Conservation (phyloP, 495 filamentous ascomycete genomes). For the Trypethelium eluteriae region DNA sequence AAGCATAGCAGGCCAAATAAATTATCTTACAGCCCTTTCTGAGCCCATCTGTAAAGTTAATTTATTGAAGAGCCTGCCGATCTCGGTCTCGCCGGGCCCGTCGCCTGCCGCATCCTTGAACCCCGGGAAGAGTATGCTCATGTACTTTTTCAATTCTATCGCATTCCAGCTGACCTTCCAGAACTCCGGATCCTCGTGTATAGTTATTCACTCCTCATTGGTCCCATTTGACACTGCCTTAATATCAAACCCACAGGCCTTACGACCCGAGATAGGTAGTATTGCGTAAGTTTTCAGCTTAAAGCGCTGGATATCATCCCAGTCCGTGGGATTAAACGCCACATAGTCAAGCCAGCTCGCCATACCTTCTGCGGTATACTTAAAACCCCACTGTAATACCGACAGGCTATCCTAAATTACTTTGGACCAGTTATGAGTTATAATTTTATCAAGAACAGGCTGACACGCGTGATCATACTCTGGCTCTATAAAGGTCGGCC, state of each 20-base stretch:
- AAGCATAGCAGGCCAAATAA: neutral
- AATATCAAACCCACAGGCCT: neutral
- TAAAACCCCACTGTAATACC: conserved; percentile 8
- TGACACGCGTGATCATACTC: neutral
- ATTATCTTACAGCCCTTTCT: neutral
- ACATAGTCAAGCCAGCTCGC: conserved; percentile 29
- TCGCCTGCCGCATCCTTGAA: neutral
- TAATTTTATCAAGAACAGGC: conserved; percentile 22
- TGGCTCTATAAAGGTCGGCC: neutral
- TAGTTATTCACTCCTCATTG: neutral
- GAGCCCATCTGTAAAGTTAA: neutral
- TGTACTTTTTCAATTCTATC: neutral
- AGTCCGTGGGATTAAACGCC: conserved; percentile 16
- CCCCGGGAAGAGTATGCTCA: neutral
- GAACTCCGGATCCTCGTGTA: neutral
- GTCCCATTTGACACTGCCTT: neutral
- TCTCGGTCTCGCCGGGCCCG: neutral
- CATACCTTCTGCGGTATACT: conserved; percentile 22
- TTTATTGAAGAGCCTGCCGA: neutral
- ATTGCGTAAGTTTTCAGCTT: conserved; percentile 29
- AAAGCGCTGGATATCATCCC: conserved; percentile 24
- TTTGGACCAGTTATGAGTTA: conserved; percentile 19
- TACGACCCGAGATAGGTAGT: conserved; percentile 22
- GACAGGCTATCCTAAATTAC: conserved; percentile 21
- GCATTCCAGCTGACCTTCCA: neutral